Conservation (phyloP, 495 filamentous ascomycete species). For the Echria macrotheca region DNA sequence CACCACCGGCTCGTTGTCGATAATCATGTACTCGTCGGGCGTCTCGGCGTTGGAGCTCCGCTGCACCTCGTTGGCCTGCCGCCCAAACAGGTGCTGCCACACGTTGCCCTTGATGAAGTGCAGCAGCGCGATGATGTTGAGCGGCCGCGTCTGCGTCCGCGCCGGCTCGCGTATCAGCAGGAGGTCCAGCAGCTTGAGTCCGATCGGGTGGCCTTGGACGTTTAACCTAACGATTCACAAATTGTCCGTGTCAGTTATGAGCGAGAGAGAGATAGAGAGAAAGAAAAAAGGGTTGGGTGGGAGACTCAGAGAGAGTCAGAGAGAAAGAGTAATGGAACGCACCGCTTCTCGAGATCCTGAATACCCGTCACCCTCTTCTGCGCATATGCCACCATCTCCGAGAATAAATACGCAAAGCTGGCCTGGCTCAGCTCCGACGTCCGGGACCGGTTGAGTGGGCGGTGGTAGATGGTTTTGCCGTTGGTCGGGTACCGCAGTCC, state of each 20-base stretch:
- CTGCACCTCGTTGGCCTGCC: conserved; percentile 86
- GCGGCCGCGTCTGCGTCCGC: conserved; percentile 67
- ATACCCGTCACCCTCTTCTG: conserved; percentile 86
- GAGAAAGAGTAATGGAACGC: conserved; percentile 15
- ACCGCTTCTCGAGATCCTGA: conserved; percentile 89
- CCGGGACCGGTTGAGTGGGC: conserved; percentile 82
- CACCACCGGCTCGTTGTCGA: conserved; percentile 92
- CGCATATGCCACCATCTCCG: conserved; percentile 94
- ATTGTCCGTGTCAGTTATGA: too few relatives aligned
- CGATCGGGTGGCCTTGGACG: conserved; percentile 89
- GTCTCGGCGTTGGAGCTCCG: conserved; percentile 73
- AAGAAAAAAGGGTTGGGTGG: not conserved
- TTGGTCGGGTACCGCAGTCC: conserved; percentile 91
- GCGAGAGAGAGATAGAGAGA: too few relatives aligned
- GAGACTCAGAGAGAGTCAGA: not conserved
- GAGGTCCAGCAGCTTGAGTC: conserved; percentile 89
- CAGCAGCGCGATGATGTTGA: conserved; percentile 83
- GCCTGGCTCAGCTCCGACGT: conserved; percentile 83
- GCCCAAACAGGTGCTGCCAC: conserved; percentile 87
- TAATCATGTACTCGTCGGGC: conserved; percentile 95
- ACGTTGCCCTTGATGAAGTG: conserved; percentile 89
- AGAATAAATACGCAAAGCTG: conserved; percentile 92
- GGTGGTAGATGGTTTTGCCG: conserved; percentile 96
- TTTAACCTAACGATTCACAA: too few relatives aligned
- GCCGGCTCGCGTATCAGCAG: conserved; percentile 73